phyloP scores from a whole-genome alignment of 2,329 filamentous ascomycete species.

The Torrubiellomyces zombiae region DNA sequence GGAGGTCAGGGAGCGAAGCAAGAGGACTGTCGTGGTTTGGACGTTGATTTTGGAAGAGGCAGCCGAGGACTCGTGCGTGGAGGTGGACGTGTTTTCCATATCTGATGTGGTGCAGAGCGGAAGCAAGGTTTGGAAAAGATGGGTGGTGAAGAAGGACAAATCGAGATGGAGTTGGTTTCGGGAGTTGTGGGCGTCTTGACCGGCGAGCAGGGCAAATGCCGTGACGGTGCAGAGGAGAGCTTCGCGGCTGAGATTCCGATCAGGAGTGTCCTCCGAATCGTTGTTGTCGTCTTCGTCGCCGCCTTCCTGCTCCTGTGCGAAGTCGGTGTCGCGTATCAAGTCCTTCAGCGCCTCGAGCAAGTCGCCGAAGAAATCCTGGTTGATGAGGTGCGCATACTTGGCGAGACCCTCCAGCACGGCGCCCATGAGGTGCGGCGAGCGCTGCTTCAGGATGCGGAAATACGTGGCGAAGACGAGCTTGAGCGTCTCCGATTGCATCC shows the following conservation, averaged over 20 bases:
- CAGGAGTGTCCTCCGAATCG: conserved; percentile 25
- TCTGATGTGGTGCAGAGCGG: conserved; percentile 66
- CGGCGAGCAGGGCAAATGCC: conserved; percentile 87
- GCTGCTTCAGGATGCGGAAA: conserved; percentile 80
- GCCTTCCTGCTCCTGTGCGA: conserved; percentile 29
- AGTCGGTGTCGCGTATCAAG: conserved; percentile 61
- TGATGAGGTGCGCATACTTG: conserved; percentile 90
- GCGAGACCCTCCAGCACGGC: conserved; percentile 87
- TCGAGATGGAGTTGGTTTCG: conserved; percentile 72
- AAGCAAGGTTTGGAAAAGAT: conserved; percentile 78
- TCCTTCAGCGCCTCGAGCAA: conserved; percentile 89
- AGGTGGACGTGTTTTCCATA: conserved; percentile 56
- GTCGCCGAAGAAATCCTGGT: conserved; percentile 97
- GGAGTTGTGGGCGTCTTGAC: conserved; percentile 80
- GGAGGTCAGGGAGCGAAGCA: conserved; percentile 71
- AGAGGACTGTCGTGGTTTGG: conserved; percentile 82
- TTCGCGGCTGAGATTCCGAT: conserved; percentile 68
- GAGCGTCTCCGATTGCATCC: conserved; percentile 86
- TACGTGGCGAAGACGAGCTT: conserved; percentile 93
- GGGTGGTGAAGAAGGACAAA: conserved; percentile 84
- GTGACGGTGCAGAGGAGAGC: conserved; percentile 88
- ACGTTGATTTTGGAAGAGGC: conserved; percentile 63
- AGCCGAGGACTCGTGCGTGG: conserved; percentile 20
- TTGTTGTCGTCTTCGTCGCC: conserved; percentile 21
- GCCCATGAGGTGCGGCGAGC: conserved; percentile 78